Percentiles rank a stretch among this genome's conserved stretches.
phyloP scores from a whole-genome alignment of 257 asterid genomes.

The Salvia splendens region DNA sequence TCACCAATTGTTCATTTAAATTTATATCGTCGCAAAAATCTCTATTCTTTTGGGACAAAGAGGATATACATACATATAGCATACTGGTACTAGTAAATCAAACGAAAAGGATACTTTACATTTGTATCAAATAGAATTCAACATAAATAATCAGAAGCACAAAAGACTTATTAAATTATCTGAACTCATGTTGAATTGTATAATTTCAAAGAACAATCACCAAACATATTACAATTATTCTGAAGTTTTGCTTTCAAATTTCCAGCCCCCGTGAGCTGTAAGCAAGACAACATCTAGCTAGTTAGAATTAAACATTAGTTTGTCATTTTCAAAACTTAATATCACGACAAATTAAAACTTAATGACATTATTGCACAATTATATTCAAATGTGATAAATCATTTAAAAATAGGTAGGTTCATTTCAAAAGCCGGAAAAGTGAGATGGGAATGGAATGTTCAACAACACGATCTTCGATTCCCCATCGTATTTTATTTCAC shows the following conservation, averaged over 20 bases:
- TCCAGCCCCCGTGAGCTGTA: conserved; percentile 1
- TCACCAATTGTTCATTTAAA: too few relatives aligned
- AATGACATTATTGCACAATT: too few relatives aligned
- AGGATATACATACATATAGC: too few relatives aligned
- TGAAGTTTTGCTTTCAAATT: not conserved
- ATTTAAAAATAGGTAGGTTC: too few relatives aligned
- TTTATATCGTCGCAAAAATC: too few relatives aligned
- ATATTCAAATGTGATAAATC: too few relatives aligned
- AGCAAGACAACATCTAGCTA: not conserved
- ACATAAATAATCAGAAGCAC: not conserved
- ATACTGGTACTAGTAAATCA: not conserved
- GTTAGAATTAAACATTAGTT: not conserved
- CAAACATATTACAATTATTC: not conserved
- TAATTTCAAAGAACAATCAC: not conserved
- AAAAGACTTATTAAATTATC: not conserved
- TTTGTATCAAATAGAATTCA: not conserved
- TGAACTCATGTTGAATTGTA: not conserved
- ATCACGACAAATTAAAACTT: too few relatives aligned
- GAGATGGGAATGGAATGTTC: too few relatives aligned
- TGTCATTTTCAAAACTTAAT: not conserved
- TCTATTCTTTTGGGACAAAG: too few relatives aligned
- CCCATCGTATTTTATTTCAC: too few relatives aligned
- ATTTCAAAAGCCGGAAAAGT: too few relatives aligned
- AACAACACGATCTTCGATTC: too few relatives aligned
- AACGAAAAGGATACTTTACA: not conserved